Percentiles rank a stretch among this genome's conserved stretches.
Conservation (phyloP, 2,329 filamentous ascomycete species). For the Arachnomyces sp. region DNA sequence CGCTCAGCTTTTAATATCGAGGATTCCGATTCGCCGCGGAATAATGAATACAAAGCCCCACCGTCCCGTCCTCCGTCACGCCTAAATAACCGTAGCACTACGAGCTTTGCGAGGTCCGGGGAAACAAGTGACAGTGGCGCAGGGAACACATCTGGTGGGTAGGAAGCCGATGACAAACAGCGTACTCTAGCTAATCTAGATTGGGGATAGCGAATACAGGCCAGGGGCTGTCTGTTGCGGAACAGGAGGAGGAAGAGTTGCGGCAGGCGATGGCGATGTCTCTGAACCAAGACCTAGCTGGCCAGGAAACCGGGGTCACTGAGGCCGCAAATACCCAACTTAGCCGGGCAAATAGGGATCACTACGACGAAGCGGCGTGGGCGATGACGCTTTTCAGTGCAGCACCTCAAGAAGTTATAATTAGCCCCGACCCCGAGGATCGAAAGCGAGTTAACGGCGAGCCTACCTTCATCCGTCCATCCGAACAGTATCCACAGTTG, state of each 20-base stretch:
- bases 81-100: constrained; percentile 25
- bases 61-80: constrained; percentile 42
- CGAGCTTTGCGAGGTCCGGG: constrained; percentile 15
- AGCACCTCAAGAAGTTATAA: constrained; percentile 44
- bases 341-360: constrained; percentile 45
- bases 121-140: constrained; percentile 18
- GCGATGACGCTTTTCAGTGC: constrained; percentile 44
- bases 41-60: constrained; percentile 28
- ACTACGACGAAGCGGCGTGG: constrained; percentile 49
- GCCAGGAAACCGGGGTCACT: constrained; percentile 48
- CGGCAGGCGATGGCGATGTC: constrained; percentile 41
- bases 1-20: constrained; percentile 30
- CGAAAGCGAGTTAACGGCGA: constrained; percentile 40
- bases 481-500: constrained; percentile 45
- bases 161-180: not conserved
- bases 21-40: constrained; percentile 27
- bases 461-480: constrained; percentile 51
- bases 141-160: constrained; percentile 24
- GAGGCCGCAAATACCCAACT: constrained; percentile 35
- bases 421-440: constrained; percentile 45
- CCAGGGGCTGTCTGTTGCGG: constrained; percentile 30
- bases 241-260: constrained; percentile 37
- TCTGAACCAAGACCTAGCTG: constrained; percentile 32
- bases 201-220: constrained; percentile 15
- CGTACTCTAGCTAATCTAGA: constrained; percentile 11